These are phyloP conservation scores for Globisporangium megalacanthum DNA, from an alignment of 352 stramenopile genomes.

Conservation along the genomic window DNA sequence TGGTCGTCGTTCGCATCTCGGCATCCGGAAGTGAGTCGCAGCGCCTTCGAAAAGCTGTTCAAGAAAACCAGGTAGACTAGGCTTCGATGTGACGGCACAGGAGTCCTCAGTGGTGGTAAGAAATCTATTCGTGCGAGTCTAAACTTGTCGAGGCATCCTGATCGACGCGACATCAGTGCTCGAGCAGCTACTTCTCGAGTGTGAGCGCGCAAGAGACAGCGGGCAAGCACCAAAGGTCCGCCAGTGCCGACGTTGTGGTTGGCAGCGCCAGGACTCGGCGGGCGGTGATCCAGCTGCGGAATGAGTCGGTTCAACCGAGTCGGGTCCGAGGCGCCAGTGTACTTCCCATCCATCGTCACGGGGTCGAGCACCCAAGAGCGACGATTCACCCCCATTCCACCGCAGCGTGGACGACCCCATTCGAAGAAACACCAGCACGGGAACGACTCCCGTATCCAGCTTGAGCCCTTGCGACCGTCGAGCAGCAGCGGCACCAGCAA, in stretches of 20 bases:
- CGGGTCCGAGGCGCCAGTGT: slow-evolving; percentile 34
- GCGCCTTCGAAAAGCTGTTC: slow-evolving; percentile 28
- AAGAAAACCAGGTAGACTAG: background rate
- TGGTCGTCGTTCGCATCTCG: slow-evolving; percentile 26
- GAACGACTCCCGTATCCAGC: slow-evolving; percentile 52
- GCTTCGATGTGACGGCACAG: no score
- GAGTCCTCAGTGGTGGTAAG: no score
- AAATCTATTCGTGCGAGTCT: no score
- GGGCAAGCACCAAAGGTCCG: no score
- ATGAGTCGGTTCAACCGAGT: slow-evolving; percentile 35
- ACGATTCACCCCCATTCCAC: slow-evolving; percentile 42
- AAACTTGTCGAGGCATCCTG: no score
- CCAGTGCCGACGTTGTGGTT: no score
- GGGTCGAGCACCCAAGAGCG: slow-evolving; percentile 18
- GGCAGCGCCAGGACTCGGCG: background rate
- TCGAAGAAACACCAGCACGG: slow-evolving; percentile 46
- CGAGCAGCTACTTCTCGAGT: no score
- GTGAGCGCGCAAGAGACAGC: no score
- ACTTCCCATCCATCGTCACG: slow-evolving; percentile 47
- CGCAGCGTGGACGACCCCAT: slow-evolving; percentile 42
- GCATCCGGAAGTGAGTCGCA: slow-evolving; percentile 25
- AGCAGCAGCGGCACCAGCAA: slow-evolving; percentile 15
- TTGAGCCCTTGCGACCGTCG: slow-evolving; percentile 51
- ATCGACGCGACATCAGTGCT: no score
- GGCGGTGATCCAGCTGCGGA: background rate